Conservation (phyloP, 2,329 filamentous ascomycete genomes). For the Calonectria henricotiae region DNA sequence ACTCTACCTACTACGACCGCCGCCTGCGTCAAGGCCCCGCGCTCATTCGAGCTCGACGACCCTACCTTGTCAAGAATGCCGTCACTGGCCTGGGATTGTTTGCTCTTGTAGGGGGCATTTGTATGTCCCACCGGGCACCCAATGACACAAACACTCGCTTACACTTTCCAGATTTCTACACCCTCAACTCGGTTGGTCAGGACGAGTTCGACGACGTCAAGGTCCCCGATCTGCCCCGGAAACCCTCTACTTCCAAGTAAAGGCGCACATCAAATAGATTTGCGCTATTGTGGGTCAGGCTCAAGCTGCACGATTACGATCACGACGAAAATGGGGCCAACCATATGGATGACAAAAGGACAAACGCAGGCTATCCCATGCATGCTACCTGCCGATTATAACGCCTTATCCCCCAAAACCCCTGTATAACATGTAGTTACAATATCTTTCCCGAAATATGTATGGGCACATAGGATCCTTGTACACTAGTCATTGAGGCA, state of each 20-base stretch:
- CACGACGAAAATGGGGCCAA: conserved; percentile 14
- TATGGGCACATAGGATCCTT: conserved; percentile 46
- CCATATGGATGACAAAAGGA: conserved; percentile 34
- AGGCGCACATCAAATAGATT: neutral
- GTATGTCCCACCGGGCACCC: conserved; percentile 74
- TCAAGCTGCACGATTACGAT: conserved; percentile 14
- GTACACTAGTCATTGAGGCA: conserved; percentile 48
- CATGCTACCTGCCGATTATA: conserved; percentile 42
- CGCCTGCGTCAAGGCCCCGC: conserved; percentile 89
- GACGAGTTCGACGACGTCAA: conserved; percentile 98
- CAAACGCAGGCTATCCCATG: conserved; percentile 41
- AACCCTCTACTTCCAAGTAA: conserved; percentile 61
- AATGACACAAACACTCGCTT: conserved; percentile 34
- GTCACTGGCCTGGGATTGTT: conserved; percentile 84
- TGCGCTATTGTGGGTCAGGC: neutral
- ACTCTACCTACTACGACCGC: conserved; percentile 90
- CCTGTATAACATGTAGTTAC: conserved; percentile 49
- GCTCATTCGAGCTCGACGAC: conserved; percentile 90
- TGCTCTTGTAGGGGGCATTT: conserved; percentile 85
- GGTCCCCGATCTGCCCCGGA: conserved; percentile 81
- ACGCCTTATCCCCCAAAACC: conserved; percentile 42
- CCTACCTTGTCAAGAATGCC: conserved; percentile 92
- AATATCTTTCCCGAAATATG: conserved; percentile 43
- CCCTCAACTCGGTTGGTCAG: conserved; percentile 89
- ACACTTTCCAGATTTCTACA: conserved; percentile 68